Base-by-base conservation (phyloP, 208 protist species). In the Wallacemonas sp. region DNA sequence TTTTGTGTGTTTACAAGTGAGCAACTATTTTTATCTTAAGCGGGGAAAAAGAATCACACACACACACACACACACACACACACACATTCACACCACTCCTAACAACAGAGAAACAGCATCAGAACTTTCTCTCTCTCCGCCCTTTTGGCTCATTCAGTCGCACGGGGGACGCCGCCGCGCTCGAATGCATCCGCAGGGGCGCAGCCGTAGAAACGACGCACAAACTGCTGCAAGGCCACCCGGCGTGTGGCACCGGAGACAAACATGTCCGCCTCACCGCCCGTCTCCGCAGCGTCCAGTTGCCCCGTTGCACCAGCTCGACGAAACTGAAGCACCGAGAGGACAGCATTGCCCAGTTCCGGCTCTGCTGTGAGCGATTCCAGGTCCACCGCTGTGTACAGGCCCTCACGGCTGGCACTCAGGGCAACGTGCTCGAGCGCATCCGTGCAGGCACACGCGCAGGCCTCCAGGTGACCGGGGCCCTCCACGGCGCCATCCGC, bases 131-230 rank as follows among this genome's bases (percentile, higher is more conserved):
- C n/a, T n/a, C n/a, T n/a, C n/a, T n/a, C n/a, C n/a, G n/a, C n/a
- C n/a, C n/a, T n/a, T n/a, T n/a, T n/a, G n/a, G n/a, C n/a, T n/a
- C n/a, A n/a, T n/a, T n/a, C 18, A 12, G 16, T 48, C 11, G 57
- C 41, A 31, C 63, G 48, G 59, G 48, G 29, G 5, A 25, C 46
- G 10, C 61, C 32, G 8, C 23, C 38, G 32, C 49, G 67, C 46
- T 72, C 67, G 31, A 72, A 65, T 8, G 67, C 31, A n/a, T 64
- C 67, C 32, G 25, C 11, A 5, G 57, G 41, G 4, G 14, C 28
- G 32, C 31, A 38, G 28, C 14, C 4, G 28, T 39, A 62, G 38
- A 65, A 65, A 16, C 36, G 54, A 12, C 23, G 11, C 8, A 70
- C 22, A 28, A 70, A 70, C 5, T 28, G 14, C 38, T n/a, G 10